Conservation (phyloP, 495 filamentous ascomycete genomes). For the Hyaloscypha finlandica region DNA sequence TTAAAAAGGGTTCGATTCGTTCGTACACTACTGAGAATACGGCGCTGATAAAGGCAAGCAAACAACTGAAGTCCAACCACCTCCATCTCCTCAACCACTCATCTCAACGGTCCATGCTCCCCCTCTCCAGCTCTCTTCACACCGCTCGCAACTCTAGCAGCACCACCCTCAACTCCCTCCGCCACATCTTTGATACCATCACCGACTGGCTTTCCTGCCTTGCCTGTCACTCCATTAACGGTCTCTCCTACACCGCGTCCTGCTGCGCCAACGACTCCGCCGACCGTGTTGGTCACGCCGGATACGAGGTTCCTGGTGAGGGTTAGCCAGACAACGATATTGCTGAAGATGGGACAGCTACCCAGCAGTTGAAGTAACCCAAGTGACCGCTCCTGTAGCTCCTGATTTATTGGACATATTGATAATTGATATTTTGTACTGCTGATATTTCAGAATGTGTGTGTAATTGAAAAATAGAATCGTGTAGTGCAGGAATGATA, state of each 20-base stretch:
- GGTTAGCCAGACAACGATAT: neutral
- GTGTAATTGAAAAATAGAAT: neutral
- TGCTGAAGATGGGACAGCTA: neutral
- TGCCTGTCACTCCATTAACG: constrained; percentile 62
- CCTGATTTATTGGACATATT: constrained; percentile 33
- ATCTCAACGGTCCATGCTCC: constrained; percentile 45
- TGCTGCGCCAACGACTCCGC: constrained; percentile 39
- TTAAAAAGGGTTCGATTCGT: too few relatives aligned
- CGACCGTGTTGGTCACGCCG: constrained; percentile 63
- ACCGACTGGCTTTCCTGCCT: constrained; percentile 63
- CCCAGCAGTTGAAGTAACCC: constrained; percentile 40
- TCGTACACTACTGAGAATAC: too few relatives aligned
- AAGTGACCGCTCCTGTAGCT: constrained; percentile 35
- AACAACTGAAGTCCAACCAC: too few relatives aligned
- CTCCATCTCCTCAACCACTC: constrained; percentile 6
- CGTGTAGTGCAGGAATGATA: neutral
- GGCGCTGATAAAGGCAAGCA: too few relatives aligned
- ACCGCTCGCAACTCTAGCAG: constrained; percentile 57
- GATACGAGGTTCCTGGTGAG: constrained; percentile 46
- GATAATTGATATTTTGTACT: neutral
- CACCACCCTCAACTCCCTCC: constrained; percentile 61
- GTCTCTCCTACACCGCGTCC: constrained; percentile 34
- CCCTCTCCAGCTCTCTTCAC: constrained; percentile 71
- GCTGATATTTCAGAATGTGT: neutral
- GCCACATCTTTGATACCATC: constrained; percentile 63